Base-by-base conservation (phyloP, 2,329 filamentous ascomycete species). In the Purpureocillium lavendulum region DNA sequence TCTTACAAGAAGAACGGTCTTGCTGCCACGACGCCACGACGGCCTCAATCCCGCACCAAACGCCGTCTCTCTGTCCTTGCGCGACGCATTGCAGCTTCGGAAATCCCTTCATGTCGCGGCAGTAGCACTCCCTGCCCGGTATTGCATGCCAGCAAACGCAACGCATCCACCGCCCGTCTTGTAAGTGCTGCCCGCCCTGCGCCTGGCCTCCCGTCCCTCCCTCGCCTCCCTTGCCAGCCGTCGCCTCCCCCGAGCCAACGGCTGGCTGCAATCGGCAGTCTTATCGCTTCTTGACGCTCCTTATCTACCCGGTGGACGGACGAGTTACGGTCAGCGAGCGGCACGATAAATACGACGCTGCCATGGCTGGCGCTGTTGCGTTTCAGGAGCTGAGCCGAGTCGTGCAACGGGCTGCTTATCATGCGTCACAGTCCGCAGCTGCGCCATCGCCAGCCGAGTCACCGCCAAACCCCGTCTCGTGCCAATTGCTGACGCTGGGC, bases 1-100 rank as follows among this genome's bases (percentile, higher is more conserved):
- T 26, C 35, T 33, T 45, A 37, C 40, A 45, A 33, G 41, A 41
- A 42, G 41, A 41, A 42, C 40, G 36, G 35, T 33, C 36, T 33
- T 26, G 34, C 44, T 24, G 38, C 44, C 29, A 30, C 38, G 37
- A 32, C 26, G 30, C 31, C 16, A 30, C 36, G 14, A 36, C 28
- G 31, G 34, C 35, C 4, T 35, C 15, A 32, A 40, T 30, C 35
- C 35, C 37, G 16, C 14, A 21, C 12, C 5, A 18, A 37, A 24
- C 31, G 16, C 15, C 31, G 18, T 14, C 31, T 29, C 17, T 18
- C 31, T 5, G 7, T 30, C 29, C n/a, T 13, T 26, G 21, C 21
- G 29, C 9, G 10, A 26, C 17, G 18, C 17, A 29, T 15, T 32
- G 30, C 36, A 38, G 28, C 36, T 31, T 32, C 17, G 13, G 7